A percentile compares a stretch with the other conserved stretches of the same genome.
These are phyloP conservation scores for Pichia sp. DNA, from an alignment of 1,139 yeast genomes.

Conservation along the genomic window DNA sequence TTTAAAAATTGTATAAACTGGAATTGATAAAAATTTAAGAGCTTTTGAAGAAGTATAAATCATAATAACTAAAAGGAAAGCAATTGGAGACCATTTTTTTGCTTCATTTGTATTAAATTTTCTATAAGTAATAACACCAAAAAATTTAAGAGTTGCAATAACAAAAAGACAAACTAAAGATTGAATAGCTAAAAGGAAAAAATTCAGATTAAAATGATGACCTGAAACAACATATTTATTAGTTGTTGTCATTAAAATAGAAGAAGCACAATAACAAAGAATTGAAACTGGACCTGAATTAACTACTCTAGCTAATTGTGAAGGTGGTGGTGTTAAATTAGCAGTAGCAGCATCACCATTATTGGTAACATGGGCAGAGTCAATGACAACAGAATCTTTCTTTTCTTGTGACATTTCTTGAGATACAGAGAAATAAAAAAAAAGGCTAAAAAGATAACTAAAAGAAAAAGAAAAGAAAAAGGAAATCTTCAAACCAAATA, in stretches of 20 bases:
- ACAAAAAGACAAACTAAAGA: constrained; percentile 74
- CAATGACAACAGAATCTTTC: constrained; percentile 17
- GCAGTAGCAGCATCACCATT: constrained; percentile 14
- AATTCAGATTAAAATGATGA: constrained; percentile 79
- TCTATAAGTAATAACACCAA: constrained; percentile 80
- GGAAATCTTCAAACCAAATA: neutral
- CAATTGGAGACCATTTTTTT: constrained; percentile 92
- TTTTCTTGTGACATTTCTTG: constrained; percentile 16
- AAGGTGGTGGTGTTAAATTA: constrained; percentile 10
- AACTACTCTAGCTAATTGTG: constrained; percentile 36
- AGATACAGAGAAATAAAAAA: neutral
- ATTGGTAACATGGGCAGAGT: constrained; percentile 17
- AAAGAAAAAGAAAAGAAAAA: neutral
- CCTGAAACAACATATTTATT: constrained; percentile 91
- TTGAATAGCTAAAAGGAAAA: constrained; percentile 78
- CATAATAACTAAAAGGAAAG: constrained; percentile 82
- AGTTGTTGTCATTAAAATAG: constrained; percentile 96
- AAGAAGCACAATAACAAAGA: constrained; percentile 80
- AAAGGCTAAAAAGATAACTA: neutral
- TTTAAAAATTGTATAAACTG: constrained; percentile 96
- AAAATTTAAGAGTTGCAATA: constrained; percentile 61
- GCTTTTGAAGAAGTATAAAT: constrained; percentile 97
- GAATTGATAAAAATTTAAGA: constrained; percentile 81
- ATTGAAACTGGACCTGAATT: constrained; percentile 87
- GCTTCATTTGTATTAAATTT: constrained; percentile 83